phyloP scores from a whole-genome alignment of 306 rosid genomes.

The Heteromeles arbutifolia region DNA sequence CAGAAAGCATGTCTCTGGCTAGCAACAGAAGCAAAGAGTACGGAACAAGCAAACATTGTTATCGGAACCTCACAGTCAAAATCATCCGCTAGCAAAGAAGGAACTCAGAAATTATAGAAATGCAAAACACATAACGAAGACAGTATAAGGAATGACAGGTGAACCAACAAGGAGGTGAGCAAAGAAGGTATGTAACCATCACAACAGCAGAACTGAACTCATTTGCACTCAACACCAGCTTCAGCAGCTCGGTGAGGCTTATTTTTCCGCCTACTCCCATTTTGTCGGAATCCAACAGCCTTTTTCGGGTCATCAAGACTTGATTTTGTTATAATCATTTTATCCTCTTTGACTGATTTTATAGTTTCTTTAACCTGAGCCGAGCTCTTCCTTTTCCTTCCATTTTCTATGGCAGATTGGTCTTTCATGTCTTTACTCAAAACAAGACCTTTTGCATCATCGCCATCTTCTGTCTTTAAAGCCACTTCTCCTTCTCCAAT shows the following conservation, averaged over 20 bases:
- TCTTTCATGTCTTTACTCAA: conserved; percentile 36
- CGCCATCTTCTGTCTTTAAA: conserved; percentile 42
- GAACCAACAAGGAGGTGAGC: conserved; percentile 1
- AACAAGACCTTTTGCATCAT: conserved; percentile 31
- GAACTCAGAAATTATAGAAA: conserved; percentile 1
- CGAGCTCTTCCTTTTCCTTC: conserved; percentile 55
- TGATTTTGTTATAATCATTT: conserved; percentile 32
- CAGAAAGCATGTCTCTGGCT: not conserved
- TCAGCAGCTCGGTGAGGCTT: conserved; percentile 93
- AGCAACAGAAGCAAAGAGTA: not conserved
- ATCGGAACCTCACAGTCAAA: conserved; percentile 8
- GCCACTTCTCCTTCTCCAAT: conserved; percentile 38
- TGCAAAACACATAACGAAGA: not conserved
- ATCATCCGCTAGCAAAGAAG: not conserved
- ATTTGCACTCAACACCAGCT: conserved; percentile 77
- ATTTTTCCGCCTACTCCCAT: conserved; percentile 77
- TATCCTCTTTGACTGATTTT: conserved; percentile 46
- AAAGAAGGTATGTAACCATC: conserved; percentile 3
- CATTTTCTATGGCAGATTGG: conserved; percentile 33
- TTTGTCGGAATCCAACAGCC: conserved; percentile 68
- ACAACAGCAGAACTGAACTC: conserved; percentile 21
- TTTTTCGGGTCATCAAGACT: conserved; percentile 37
- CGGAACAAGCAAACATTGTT: not conserved
- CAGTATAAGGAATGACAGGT: conserved; percentile 3
- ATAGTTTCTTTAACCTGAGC: conserved; percentile 38